phyloP scores from a whole-genome alignment of 306 rosid genomes.

The Quercus agrifolia region DNA sequence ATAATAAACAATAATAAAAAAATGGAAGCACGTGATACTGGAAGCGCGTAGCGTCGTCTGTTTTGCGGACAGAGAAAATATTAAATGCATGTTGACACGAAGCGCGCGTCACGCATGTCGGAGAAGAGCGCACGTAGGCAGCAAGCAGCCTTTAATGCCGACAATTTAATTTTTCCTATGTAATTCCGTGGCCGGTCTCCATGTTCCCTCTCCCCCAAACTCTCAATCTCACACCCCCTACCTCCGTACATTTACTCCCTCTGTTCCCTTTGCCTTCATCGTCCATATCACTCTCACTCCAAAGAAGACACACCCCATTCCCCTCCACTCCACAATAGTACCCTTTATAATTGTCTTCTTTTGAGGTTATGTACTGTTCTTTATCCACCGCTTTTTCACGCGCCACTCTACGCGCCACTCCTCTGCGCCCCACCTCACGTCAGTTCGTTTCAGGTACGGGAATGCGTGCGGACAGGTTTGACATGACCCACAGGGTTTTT shows the following conservation, averaged over 20 bases:
- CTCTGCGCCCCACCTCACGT: constrained; percentile 26
- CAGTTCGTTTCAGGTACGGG: constrained; percentile 52
- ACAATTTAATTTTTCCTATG: constrained; percentile 47
- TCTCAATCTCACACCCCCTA: neutral
- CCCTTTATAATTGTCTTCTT: too few relatives aligned
- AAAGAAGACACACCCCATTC: too few relatives aligned
- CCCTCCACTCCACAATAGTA: too few relatives aligned
- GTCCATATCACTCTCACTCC: too few relatives aligned
- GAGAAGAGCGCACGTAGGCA: constrained; percentile 53
- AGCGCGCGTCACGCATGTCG: constrained; percentile 49
- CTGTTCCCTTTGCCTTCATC: too few relatives aligned
- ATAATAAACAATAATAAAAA: too few relatives aligned
- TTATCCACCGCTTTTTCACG: constrained; percentile 5
- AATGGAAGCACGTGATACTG: neutral
- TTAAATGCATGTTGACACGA: constrained; percentile 44
- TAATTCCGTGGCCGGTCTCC: constrained; percentile 36
- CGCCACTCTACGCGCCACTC: constrained; percentile 50
- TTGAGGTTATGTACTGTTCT: too few relatives aligned
- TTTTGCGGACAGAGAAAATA: constrained; percentile 15
- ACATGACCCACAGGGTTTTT: constrained; percentile 36
- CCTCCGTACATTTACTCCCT: neutral
- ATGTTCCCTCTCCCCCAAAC: neutral
- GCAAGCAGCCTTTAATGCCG: constrained; percentile 57
- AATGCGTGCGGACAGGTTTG: constrained; percentile 46
- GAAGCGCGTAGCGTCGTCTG: neutral